Evolutionary conservation across 257 asterid genomes (phyloP).

Genomic region (Leonotis leonurus): DNA sequence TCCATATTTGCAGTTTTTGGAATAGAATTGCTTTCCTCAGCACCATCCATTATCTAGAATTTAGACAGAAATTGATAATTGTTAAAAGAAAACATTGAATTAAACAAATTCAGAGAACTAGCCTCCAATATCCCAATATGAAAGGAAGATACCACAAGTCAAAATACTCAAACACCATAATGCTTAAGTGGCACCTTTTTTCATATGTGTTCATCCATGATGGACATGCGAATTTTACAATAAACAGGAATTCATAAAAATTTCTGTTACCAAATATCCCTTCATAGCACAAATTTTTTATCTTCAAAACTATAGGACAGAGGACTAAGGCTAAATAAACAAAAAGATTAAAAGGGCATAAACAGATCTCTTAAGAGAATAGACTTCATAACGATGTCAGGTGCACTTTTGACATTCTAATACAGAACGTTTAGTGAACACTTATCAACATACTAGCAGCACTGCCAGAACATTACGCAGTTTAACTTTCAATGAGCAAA

Average conservation of each 20-base stretch:
- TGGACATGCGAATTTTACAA: background rate
- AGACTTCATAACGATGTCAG: background rate
- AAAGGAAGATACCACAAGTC: background rate
- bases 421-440: background rate
- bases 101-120: background rate
- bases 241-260: background rate
- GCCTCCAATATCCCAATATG: background rate
- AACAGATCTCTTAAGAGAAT: background rate
- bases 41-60: constrained; percentile 51
- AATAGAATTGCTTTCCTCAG: constrained; percentile 33
- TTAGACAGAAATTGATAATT: constrained; percentile 16
- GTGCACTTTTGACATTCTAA: background rate
- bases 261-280: background rate
- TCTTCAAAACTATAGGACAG: background rate
- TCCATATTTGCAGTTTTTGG: constrained; percentile 24
- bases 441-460: background rate
- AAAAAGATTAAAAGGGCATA: background rate
- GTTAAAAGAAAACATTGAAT: background rate
- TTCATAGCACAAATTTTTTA: background rate
- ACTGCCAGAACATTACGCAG: background rate
- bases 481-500: background rate
- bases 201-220: background rate
- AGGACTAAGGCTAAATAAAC: background rate
- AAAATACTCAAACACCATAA: background rate
- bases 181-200: background rate